Evolutionary conservation across 2,329 filamentous ascomycete species (phyloP), one percentile per base, ranked within the genome.

Genomic region (Pseudomassariella vexata): DNA sequence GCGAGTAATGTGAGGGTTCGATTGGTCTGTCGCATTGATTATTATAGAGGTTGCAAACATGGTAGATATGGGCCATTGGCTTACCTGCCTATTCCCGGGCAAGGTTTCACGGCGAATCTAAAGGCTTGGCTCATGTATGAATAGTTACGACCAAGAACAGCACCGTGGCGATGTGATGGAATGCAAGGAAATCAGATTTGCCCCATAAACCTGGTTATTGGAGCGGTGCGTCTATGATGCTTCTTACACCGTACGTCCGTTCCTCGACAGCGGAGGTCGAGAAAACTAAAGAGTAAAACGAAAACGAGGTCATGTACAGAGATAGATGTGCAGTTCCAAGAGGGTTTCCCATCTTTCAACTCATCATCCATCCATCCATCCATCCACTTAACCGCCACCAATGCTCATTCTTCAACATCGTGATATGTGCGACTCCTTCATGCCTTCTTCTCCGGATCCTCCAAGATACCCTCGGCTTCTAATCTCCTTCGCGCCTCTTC

Each of bases 401-500:
- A 12, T 15, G 5, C 19, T 5, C 18, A 14, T n/a, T n/a, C n/a
- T n/a, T n/a, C n/a, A n/a, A n/a, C 8, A 5, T 29, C n/a, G n/a
- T n/a, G n/a, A n/a, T n/a, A n/a, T n/a, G n/a, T n/a, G n/a, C n/a
- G n/a, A n/a, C n/a, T 16, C 27, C 16, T 37, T 30, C 28, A 36
- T 36, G 36, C 44, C 59, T 74, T 73, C 66, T 76, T 73, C 59
- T 79, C 71, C 37, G 74, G 82, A 53, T 95, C 90, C 54, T 85
- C 78, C 55, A 96, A 66, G 56, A 96, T 89, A 38, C 92, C 92
- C 70, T 98, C 92, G 39, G 80, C 84, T 69, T 98, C 92, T 74
- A 98, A 79, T 68, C 92, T 77, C 68, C 92, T 78, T 56, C 92
- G 78, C 32, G 92, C 92, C 69, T 98, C 92, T 66, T 98, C 92